Percentiles rank a stretch among this genome's conserved stretches.
phyloP scores from a whole-genome alignment of 768 basidiomycete species.

The Cystofilobasidium ferigula region DNA sequence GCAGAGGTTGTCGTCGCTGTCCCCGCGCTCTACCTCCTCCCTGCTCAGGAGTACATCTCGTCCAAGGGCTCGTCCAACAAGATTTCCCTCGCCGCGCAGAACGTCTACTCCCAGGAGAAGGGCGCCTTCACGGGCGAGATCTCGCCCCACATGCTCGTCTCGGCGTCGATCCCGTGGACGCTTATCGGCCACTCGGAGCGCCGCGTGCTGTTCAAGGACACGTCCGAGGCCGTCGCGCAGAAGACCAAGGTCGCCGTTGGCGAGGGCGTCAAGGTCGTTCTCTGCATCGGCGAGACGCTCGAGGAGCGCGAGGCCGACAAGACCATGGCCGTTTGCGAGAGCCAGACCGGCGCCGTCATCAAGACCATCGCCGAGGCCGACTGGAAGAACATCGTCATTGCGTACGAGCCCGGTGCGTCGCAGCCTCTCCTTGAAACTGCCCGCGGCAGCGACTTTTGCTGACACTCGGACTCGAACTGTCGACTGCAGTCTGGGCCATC shows the following conservation, averaged over 20 bases:
- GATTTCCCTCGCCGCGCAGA: conserved; percentile 78
- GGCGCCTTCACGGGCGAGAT: conserved; percentile 97
- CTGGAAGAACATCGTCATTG: conserved; percentile 91
- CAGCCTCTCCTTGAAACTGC: background rate
- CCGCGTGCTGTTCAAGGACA: conserved; percentile 81
- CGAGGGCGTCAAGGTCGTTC: conserved; percentile 68
- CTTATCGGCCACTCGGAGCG: conserved; percentile 97
- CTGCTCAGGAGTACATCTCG: conserved; percentile 46
- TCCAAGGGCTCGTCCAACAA: conserved; percentile 29
- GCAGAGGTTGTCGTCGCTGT: conserved; percentile 92
- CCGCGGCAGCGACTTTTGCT: too few relatives aligned
- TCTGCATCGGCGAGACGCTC: conserved; percentile 92
- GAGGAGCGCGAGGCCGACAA: conserved; percentile 66
- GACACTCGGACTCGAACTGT: too few relatives aligned
- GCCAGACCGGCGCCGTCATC: conserved; percentile 68
- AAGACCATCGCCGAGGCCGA: conserved; percentile 47
- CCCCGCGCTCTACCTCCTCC: conserved; percentile 74
- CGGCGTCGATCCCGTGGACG: conserved; percentile 79
- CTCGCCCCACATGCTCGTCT: conserved; percentile 73
- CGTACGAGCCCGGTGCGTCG: conserved; percentile 66
- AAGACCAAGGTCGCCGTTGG: conserved; percentile 79
- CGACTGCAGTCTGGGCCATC: conserved; percentile 68
- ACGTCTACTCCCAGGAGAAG: conserved; percentile 67
- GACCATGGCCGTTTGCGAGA: conserved; percentile 69
- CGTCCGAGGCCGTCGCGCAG: conserved; percentile 61